Base-by-base conservation (phyloP, 805 yeast genomes). In the Myxozyma vanderwaltii region DNA sequence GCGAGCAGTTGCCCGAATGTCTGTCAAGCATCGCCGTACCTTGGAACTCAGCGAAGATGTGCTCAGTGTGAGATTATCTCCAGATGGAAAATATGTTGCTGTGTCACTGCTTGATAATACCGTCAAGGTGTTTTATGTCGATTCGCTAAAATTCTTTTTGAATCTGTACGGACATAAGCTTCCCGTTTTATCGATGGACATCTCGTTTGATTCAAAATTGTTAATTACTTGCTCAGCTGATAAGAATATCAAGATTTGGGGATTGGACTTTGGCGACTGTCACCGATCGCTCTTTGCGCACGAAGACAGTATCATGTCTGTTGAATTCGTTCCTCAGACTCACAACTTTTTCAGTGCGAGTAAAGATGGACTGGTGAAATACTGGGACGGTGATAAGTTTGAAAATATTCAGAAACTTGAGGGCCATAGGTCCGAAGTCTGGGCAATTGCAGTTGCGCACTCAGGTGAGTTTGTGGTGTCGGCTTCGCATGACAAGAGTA, bases 351-450 rank as follows among this genome's bases (percentile, higher is more conserved):
- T 94, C 75, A 86, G 96, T 57, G 85, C 89, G 58, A 86, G 92
- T 35, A 94, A 94, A 70, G 99, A 94, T 74, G 91, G 88, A 13
- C 74, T 86, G 60, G 82, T 94, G 56, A 94, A 94, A 74, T 91
- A 90, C 74, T 94, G 99, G 99, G 99, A 94, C 73, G 99, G 98
- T 65, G 95, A 89, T 68, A 94, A 94, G 74, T 94, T 94, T 73
- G 97, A 89, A 68, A 88, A 92, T 73, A 84, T 94, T 63, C 98
- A 94, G 74, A 89, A 87, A 68, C 77, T 94, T 33, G 80, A 83
- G 3, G 91, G 87, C 4, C 98, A 94, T 72, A 96, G 90, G 59
- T 82, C 90, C 58, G 98, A 94, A 75, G 95, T 94, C 24, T 94
- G 98, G 99, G 82, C 90, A 40, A 72, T 94, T 50, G 86, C 91